These are phyloP conservation scores for Aurinia saxatilis DNA, from an alignment of 345 rosid species.

Conservation along the genomic window DNA sequence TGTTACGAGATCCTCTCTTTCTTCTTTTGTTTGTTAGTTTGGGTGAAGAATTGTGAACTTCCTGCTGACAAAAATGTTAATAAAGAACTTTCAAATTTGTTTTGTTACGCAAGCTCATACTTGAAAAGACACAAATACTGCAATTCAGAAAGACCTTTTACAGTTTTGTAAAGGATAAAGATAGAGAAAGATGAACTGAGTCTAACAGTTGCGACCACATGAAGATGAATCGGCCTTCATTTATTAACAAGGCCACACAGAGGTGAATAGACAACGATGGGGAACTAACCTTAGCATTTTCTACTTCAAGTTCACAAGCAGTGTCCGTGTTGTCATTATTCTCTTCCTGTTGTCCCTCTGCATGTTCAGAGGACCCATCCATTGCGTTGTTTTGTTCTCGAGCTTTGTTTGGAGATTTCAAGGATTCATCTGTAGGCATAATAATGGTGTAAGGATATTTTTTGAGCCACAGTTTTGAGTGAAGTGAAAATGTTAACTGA, in stretches of 20 bases:
- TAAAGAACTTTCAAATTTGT: background rate
- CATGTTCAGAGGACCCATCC: conserved; percentile 25
- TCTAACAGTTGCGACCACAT: conserved; percentile 5
- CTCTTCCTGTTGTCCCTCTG: conserved; percentile 29
- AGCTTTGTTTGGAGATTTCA: conserved; percentile 28
- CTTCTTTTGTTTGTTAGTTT: conserved; percentile 20
- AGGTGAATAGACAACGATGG: background rate
- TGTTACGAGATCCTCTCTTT: conserved; percentile 1
- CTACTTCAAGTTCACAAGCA: conserved; percentile 12
- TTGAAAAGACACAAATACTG: background rate
- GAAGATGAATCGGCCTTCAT: too few relatives aligned
- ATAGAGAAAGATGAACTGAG: background rate
- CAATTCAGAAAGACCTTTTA: background rate
- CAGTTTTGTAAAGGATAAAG: background rate
- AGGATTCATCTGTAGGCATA: conserved; percentile 34
- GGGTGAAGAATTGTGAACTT: conserved; percentile 23
- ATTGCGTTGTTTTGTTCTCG: conserved; percentile 14
- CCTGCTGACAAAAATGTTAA: conserved; percentile 32
- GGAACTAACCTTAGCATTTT: conserved; percentile 19
- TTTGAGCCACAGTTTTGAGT: background rate
- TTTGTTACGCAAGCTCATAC: background rate
- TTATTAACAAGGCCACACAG: too few relatives aligned
- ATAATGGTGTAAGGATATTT: background rate
- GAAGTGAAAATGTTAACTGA: background rate
- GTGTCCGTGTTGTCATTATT: conserved; percentile 20